Evolutionary conservation across 164 flowering plant species (phyloP).

Genomic region (Nelumbo lutea): DNA sequence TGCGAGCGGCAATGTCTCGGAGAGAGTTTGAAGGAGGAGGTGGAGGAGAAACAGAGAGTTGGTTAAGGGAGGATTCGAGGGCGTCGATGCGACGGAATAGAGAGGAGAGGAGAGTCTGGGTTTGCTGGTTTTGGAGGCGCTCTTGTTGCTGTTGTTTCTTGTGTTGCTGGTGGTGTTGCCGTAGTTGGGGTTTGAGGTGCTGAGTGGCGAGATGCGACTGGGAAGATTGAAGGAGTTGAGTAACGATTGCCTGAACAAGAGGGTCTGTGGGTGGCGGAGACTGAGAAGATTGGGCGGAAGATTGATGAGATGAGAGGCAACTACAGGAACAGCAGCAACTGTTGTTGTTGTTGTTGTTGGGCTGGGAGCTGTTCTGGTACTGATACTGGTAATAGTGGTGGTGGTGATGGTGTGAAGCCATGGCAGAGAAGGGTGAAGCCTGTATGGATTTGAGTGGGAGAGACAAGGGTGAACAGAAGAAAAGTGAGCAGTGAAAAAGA

Average conservation of each 20-base stretch:
- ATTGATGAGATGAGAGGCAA: conserved; percentile 10
- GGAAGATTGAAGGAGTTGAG: conserved; percentile 36
- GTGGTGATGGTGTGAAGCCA: conserved; percentile 51
- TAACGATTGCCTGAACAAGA: conserved; percentile 34
- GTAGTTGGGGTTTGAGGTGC: conserved; percentile 11
- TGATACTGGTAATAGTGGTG: conserved; percentile 21
- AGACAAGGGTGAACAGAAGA: not conserved
- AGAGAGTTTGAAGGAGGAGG: conserved; percentile 30
- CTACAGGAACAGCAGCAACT: conserved; percentile 18
- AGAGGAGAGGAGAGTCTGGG: conserved; percentile 34
- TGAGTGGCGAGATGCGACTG: conserved; percentile 21
- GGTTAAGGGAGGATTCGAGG: conserved; percentile 58
- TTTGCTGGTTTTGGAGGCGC: conserved; percentile 4
- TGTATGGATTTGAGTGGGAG: not conserved
- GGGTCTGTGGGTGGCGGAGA: conserved; percentile 24
- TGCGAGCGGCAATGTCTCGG: conserved; percentile 68
- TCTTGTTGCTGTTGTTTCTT: conserved; percentile 12
- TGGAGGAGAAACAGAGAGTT: conserved; percentile 9
- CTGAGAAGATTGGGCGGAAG: conserved; percentile 14
- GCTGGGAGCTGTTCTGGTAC: not conserved
- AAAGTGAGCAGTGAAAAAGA: not conserved
- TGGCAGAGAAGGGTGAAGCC: conserved; percentile 10
- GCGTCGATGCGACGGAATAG: conserved; percentile 55
- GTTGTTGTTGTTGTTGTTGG: conserved; percentile 13
- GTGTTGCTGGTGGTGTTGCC: conserved; percentile 2